These are phyloP conservation scores for Xylaria sp. DNA, from an alignment of 2,329 filamentous ascomycete genomes.

Conservation along the genomic window DNA sequence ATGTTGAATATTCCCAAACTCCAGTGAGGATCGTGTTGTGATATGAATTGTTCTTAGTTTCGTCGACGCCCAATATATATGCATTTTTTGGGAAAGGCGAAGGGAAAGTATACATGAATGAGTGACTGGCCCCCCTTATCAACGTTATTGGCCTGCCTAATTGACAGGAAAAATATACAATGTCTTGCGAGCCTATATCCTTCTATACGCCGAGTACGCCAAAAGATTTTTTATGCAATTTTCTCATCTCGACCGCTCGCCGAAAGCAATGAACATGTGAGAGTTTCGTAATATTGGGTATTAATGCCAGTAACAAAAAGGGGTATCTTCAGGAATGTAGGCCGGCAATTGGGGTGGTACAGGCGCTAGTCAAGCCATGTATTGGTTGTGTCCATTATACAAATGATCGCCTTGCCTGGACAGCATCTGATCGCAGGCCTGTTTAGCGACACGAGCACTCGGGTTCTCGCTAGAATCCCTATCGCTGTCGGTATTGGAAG, in stretches of 20 bases:
- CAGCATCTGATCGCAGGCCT: conserved; percentile 52
- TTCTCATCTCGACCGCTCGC: conserved; percentile 16
- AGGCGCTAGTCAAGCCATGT: conserved; percentile 31
- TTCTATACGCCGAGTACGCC: conserved; percentile 20
- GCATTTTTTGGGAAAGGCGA: background rate
- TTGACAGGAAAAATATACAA: background rate
- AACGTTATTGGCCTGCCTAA: conserved; percentile 1
- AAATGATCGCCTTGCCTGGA: conserved; percentile 42
- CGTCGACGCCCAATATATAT: conserved; percentile 6
- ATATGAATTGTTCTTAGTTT: conserved; percentile 4
- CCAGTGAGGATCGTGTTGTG: conserved; percentile 16
- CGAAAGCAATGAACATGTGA: conserved; percentile 12
- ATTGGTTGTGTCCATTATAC: conserved; percentile 37
- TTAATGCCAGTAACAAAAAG: conserved; percentile 24
- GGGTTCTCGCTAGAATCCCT: conserved; percentile 42
- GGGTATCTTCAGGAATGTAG: conserved; percentile 31
- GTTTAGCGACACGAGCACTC: conserved; percentile 52
- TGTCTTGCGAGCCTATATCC: conserved; percentile 32
- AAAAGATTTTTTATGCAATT: conserved; percentile 26
- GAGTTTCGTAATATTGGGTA: conserved; percentile 12
- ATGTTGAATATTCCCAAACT: conserved; percentile 14
- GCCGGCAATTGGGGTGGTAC: background rate
- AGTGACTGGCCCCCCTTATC: conserved; percentile 3
- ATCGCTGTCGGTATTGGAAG: conserved; percentile 37
- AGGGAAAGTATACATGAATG: conserved; percentile 7